Evolutionary conservation across 768 basidiomycete species (phyloP).

Genomic region (Lentinula lateritia): DNA sequence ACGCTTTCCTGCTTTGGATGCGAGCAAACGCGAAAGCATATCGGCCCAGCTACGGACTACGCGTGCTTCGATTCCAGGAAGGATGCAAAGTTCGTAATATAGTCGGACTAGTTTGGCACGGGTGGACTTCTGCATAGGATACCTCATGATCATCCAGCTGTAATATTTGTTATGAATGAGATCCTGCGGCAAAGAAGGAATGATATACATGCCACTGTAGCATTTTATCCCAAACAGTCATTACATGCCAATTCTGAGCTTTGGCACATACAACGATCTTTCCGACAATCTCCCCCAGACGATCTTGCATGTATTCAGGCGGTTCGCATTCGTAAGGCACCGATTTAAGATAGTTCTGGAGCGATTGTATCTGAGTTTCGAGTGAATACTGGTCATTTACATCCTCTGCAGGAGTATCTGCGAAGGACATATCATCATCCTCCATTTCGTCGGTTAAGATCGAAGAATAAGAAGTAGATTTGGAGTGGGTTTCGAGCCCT

Average conservation of each 20-base stretch:
- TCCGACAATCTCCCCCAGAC: constrained; percentile 63
- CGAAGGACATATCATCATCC: constrained; percentile 49
- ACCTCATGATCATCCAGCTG: constrained; percentile 80
- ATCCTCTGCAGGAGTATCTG: constrained; percentile 29
- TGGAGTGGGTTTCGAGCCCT: constrained; percentile 11
- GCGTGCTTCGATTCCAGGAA: constrained; percentile 72
- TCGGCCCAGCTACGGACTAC: constrained; percentile 72
- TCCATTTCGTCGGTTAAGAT: constrained; percentile 37
- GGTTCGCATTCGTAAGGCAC: constrained; percentile 74
- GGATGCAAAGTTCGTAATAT: constrained; percentile 73
- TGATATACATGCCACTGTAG: constrained; percentile 58
- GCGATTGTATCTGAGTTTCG: constrained; percentile 55
- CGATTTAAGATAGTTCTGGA: constrained; percentile 61
- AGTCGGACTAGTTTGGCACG: constrained; percentile 69
- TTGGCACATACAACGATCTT: constrained; percentile 69
- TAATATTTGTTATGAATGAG: background rate
- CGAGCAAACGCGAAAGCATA: constrained; percentile 67
- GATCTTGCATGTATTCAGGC: constrained; percentile 62
- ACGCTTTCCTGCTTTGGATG: constrained; percentile 61
- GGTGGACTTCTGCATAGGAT: constrained; percentile 64
- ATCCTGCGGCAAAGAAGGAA: background rate
- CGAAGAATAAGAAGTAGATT: constrained; percentile 2
- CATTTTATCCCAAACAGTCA: constrained; percentile 75
- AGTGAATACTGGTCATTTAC: constrained; percentile 32
- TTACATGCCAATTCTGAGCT: constrained; percentile 67